These are phyloP conservation scores for Pichiaceae sp. DNA, from an alignment of 1,139 yeast species.

Conservation along the genomic window DNA sequence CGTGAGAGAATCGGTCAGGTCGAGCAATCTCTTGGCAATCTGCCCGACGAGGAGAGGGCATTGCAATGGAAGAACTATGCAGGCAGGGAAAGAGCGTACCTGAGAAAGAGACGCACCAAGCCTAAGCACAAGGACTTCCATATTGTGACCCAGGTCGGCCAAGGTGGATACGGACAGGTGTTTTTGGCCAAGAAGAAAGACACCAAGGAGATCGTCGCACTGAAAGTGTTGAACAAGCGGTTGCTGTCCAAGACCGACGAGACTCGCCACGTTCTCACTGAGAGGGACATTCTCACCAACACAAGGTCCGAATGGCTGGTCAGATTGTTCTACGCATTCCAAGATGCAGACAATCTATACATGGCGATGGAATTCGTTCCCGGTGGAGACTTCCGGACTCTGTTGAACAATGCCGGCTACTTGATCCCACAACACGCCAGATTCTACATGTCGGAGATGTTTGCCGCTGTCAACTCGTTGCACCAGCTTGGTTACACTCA, in stretches of 20 bases:
- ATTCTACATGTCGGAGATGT: constrained; percentile 94
- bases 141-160: constrained; percentile 96
- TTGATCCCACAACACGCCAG: constrained; percentile 93
- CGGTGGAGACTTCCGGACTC: constrained; percentile 96
- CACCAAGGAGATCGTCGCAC: constrained; percentile 91
- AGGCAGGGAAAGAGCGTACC: constrained; percentile 75
- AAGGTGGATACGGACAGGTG: constrained; percentile 98
- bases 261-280: constrained; percentile 91
- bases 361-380: constrained; percentile 99
- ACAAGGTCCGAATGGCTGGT: constrained; percentile 96
- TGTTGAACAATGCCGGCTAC: constrained; percentile 87
- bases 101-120: constrained; percentile 83
- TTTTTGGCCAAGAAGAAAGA: constrained; percentile 91
- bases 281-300: constrained; percentile 90
- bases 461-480: constrained; percentile 83
- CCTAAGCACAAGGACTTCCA: constrained; percentile 94
- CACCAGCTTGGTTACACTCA: constrained; percentile 96
- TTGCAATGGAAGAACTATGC: constrained; percentile 75
- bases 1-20: constrained; percentile 71
- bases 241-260: constrained; percentile 84
- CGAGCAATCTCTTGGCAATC: constrained; percentile 41
- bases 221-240: constrained; percentile 85
- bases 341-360: constrained; percentile 82
- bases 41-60: constrained; percentile 45
- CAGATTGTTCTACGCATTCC: constrained; percentile 88